Base-by-base conservation (phyloP, 306 rosid genomes). In the Carpinus fangiana region DNA sequence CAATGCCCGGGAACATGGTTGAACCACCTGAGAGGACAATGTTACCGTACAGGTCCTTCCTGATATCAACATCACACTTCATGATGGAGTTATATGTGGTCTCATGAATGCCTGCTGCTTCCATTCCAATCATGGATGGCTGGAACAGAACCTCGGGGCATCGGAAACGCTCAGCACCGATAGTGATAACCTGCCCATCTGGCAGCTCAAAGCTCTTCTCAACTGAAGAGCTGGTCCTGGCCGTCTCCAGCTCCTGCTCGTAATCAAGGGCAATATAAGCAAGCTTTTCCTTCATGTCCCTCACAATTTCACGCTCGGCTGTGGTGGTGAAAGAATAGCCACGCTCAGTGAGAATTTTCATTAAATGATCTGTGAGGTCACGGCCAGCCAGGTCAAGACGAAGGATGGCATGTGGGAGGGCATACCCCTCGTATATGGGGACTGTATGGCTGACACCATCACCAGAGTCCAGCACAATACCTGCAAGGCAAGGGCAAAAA, bases 391-490 rank as follows among this genome's bases (percentile, higher is more conserved):
- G 83, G 78, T 95, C 98, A 65, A 95, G 98, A 85, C 98, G 98
- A 82, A 95, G 98, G 89, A 95, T 95, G 83, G 98, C 98, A 70
- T 95, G 98, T 64, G 98, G 98, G 45, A 95, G 98, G 53, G 98
- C 98, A 84, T 92, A 95, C 48, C 98, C 98, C 89, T 95, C 98
- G 0, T 95, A 95, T 71, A 95, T 95, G 52, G 98, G 98, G 67
- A 95, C 98, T 17, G 98, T 95, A 80, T 95, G 98, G 78, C 98
- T 95, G 82, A 95, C 98, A 88, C 98, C 98, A 84, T 95, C 98
- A 86, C 98, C 98, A 75, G 98, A 92, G 84, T 95, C 98, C 71
- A 95, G 61, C 86, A 95, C 98, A 85, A 95, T 95, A 86, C 98
- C 98, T 95, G 76, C 57, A 84, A 12, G 78, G 62, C 31, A 68